These are phyloP conservation scores for Exophiala oligosperma DNA, from an alignment of 2,329 filamentous ascomycete genomes.

Conservation along the genomic window DNA sequence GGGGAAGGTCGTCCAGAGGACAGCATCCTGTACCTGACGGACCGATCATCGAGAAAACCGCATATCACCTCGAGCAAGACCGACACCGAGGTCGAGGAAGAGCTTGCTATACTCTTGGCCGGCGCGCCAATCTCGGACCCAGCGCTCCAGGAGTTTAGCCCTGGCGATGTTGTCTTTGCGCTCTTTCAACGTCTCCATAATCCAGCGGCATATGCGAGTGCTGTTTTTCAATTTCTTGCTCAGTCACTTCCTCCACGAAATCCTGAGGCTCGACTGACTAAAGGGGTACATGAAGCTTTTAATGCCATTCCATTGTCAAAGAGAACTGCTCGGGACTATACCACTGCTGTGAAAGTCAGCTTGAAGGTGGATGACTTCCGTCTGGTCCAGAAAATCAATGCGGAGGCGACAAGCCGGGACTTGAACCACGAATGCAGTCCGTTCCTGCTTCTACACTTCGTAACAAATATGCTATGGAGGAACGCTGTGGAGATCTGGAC, in stretches of 20 bases:
- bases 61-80: not conserved
- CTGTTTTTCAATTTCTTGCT: slow-evolving; percentile 15
- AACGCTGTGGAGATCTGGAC: slow-evolving; percentile 35
- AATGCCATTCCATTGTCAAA: slow-evolving; percentile 37
- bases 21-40: not conserved
- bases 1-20: not conserved
- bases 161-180: slow-evolving; percentile 8
- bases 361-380: slow-evolving; percentile 17
- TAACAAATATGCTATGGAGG: slow-evolving; percentile 36
- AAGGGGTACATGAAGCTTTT: slow-evolving; percentile 41
- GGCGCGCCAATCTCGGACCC: not conserved
- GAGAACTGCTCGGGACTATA: slow-evolving; percentile 47
- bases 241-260: not conserved
- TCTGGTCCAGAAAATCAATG: slow-evolving; percentile 41
- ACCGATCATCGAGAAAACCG: not conserved
- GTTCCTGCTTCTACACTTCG: slow-evolving; percentile 34
- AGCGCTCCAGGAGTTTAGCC: too few relatives aligned
- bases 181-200: slow-evolving; percentile 13
- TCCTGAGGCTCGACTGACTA: not conserved
- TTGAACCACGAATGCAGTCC: slow-evolving; percentile 34
- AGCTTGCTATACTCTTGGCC: slow-evolving; percentile 5
- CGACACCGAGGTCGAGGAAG: slow-evolving; percentile 2
- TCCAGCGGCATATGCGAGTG: slow-evolving; percentile 10
- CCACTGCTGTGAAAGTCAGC: slow-evolving; percentile 33
- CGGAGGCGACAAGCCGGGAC: slow-evolving; percentile 36